These are phyloP conservation scores for Ligustrum vulgare DNA, from an alignment of 257 asterid genomes.

Conservation along the genomic window DNA sequence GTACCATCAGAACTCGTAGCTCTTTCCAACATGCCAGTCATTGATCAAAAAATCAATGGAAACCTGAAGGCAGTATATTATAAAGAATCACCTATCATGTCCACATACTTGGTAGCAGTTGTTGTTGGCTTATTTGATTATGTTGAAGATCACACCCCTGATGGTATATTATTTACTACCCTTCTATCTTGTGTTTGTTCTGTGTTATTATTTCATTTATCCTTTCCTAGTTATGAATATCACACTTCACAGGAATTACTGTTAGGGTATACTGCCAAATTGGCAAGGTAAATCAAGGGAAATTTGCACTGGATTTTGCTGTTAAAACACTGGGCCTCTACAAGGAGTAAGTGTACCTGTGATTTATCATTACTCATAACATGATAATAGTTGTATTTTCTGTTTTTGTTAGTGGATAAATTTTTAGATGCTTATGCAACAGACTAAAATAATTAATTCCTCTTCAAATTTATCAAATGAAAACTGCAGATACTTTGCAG, in stretches of 20 bases:
- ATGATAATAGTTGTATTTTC: not conserved
- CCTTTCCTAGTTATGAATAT: conserved; percentile 14
- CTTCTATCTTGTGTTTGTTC: conserved; percentile 11
- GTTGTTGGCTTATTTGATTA: conserved; percentile 93
- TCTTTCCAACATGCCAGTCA: conserved; percentile 89
- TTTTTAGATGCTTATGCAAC: conserved; percentile 4
- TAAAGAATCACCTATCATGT: conserved; percentile 96
- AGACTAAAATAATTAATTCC: not conserved
- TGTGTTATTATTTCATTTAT: not conserved
- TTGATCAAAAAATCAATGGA: conserved; percentile 63
- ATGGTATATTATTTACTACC: conserved; percentile 49
- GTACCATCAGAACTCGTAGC: conserved; percentile 87
- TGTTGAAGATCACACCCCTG: conserved; percentile 87
- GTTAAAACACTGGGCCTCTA: conserved; percentile 87
- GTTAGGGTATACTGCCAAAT: conserved; percentile 89
- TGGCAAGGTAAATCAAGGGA: conserved; percentile 85
- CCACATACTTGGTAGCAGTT: conserved; percentile 94
- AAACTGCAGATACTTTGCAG: conserved; percentile 68
- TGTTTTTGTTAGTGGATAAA: not conserved
- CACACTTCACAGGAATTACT: conserved; percentile 53
- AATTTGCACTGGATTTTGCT: conserved; percentile 86
- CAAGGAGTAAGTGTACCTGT: conserved; percentile 57
- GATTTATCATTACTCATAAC: not conserved
- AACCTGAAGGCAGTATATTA: conserved; percentile 69
- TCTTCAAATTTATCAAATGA: conserved; percentile 4